A percentile compares a stretch with the other conserved stretches of the same genome.
These are phyloP conservation scores for Candida adriatica DNA, from an alignment of 805 yeast genomes.

Conservation along the genomic window DNA sequence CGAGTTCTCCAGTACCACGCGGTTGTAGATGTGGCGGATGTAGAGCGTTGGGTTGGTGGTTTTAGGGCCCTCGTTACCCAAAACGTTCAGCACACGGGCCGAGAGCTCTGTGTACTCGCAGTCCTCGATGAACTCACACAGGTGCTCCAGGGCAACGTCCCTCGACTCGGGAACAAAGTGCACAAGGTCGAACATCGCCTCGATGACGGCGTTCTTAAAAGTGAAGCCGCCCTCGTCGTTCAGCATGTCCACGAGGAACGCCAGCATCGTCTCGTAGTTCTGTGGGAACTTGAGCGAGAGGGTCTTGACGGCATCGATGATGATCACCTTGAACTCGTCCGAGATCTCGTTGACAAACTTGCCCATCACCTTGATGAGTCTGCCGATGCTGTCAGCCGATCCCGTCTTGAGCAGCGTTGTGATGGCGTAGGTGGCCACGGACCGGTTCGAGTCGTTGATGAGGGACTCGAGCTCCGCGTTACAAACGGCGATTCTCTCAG, in stretches of 20 bases:
- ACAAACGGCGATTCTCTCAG: slow-evolving; percentile 72
- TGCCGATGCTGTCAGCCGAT: slow-evolving; percentile 81
- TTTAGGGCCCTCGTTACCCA: slow-evolving; percentile 92
- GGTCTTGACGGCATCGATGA: slow-evolving; percentile 90
- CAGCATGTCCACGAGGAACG: slow-evolving; percentile 75
- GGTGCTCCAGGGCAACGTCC: slow-evolving; percentile 74
- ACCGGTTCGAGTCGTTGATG: slow-evolving; percentile 82
- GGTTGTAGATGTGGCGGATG: slow-evolving; percentile 93
- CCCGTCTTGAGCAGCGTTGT: slow-evolving; percentile 95
- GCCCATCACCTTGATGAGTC: slow-evolving; percentile 80
- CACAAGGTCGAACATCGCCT: slow-evolving; percentile 87
- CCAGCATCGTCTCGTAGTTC: slow-evolving; percentile 75
- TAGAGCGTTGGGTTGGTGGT: slow-evolving; percentile 82
- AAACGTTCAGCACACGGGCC: slow-evolving; percentile 83
- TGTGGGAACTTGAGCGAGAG: slow-evolving; percentile 90
- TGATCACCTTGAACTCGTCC: slow-evolving; percentile 92
- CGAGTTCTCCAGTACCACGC: slow-evolving; percentile 93
- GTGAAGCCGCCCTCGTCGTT: slow-evolving; percentile 87
- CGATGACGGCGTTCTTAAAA: slow-evolving; percentile 83
- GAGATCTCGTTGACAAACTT: slow-evolving; percentile 88
- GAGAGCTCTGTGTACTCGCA: slow-evolving; percentile 93
- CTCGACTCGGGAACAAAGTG: slow-evolving; percentile 79
- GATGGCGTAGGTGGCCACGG: slow-evolving; percentile 94
- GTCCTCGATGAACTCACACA: slow-evolving; percentile 97
- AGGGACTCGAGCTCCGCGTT: slow-evolving; percentile 81